Conservation (phyloP, 805 yeast species). For the Yarrowia phangngaensis region DNA sequence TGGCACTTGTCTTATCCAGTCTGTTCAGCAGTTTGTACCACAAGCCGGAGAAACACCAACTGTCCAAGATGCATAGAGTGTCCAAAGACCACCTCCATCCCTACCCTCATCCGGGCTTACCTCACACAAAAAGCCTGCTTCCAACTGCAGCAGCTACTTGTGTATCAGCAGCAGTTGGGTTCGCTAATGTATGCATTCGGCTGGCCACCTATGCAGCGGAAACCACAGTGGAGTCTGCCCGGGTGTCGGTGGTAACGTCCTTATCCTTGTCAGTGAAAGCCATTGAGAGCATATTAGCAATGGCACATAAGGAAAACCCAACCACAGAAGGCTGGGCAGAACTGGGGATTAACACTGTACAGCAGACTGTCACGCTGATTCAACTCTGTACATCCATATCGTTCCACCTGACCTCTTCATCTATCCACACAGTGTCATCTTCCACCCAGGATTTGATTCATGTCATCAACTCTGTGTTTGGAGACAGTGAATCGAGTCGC, state of each 20-base stretch:
- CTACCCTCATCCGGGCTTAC: constrained; percentile 13
- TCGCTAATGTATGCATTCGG: constrained; percentile 35
- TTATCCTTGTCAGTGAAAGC: constrained; percentile 35
- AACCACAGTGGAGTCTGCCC: constrained; percentile 34
- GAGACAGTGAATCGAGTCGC: constrained; percentile 38
- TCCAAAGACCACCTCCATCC: constrained; percentile 3
- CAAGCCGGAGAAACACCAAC: neutral
- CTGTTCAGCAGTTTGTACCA: neutral
- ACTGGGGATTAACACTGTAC: constrained; percentile 30
- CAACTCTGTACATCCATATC: constrained; percentile 36
- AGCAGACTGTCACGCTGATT: constrained; percentile 34
- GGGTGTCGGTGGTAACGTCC: constrained; percentile 34
- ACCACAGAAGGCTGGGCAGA: constrained; percentile 34
- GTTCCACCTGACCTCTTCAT: constrained; percentile 35
- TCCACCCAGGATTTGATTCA: constrained; percentile 37
- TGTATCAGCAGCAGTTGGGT: constrained; percentile 35
- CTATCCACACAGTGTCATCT: constrained; percentile 31
- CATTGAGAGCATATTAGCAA: constrained; percentile 35
- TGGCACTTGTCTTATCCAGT: constrained; percentile 4
- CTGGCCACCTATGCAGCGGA: constrained; percentile 35
- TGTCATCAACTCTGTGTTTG: constrained; percentile 36
- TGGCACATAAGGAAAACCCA: constrained; percentile 37
- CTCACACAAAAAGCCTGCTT: constrained; percentile 30
- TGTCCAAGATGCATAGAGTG: neutral
- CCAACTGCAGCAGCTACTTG: constrained; percentile 34